Evolutionary conservation across 495 filamentous ascomycete species (phyloP), one percentile per base, ranked within the genome.

Genomic region (Penicillium nucicola): DNA sequence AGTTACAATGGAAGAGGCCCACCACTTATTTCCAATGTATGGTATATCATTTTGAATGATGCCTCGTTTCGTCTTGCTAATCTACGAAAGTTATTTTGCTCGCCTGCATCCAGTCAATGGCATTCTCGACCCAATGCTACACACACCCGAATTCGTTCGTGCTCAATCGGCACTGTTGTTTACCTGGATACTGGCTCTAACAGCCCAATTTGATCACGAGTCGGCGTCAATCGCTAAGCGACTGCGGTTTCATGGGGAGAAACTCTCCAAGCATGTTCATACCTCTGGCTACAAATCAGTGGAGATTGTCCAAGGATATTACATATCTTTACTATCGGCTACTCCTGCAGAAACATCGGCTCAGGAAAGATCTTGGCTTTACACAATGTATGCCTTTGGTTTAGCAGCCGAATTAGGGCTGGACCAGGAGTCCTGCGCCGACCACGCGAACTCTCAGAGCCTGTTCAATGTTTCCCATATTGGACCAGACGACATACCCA

Each of bases 71-170:
- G 2, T 7, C 5, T 28, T 7, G 23, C 19, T 28, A 32, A 48
- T 34, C 2, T 2, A 20, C 10, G 3, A n/a, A 14, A 85, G 81
- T 47, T 85, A 85, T 53, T 81, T 81, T 52, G 69, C 76, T 10
- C 82, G 81, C 25, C 76, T 87, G 20, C 77, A 83, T 6, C 82
- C 84, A 49, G 83, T 82, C 0, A 76, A 83, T 31, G 85, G 84
- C 74, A 83, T 83, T 2, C 74, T 86, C 3, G 83, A 85, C 47
- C 81, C 82, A 1, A 54, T 73, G 5, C 62, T 85, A 7, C 82
- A 87, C 47, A 86, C 79, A 0, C 72, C 78, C 5, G 63, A 76
- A 4, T 86, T 81, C 45, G 82, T 84, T 4, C 78, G 81, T 22
- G 75, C 68, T 17, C 77, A 77, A 36, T 87, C 84, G 1, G 74